Evolutionary conservation across 139 green algal genomes (phyloP).

Genomic region (Chlamydomonas eustigma): DNA sequence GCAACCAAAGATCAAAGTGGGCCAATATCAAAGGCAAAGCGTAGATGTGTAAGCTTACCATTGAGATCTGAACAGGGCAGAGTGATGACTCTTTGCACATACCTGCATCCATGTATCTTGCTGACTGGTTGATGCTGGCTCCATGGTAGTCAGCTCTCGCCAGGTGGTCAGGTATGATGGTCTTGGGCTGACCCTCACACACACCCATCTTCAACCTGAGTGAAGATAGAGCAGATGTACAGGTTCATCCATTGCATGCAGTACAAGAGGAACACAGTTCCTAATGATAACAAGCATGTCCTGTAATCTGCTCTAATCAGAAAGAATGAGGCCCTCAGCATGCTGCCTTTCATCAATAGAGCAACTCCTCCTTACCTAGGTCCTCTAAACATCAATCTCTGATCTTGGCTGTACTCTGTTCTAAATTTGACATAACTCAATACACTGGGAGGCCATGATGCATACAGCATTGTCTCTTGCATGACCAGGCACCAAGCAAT

Average conservation of each 20-base stretch:
- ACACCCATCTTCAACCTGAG: slow-evolving; percentile 44
- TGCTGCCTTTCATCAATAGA: no score
- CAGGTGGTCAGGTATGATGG: slow-evolving; percentile 35
- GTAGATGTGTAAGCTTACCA: no score
- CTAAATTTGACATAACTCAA: not conserved
- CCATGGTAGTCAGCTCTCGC: slow-evolving; percentile 52
- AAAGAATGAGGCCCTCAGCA: not conserved
- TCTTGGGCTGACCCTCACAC: slow-evolving; percentile 32
- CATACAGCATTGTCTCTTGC: slow-evolving; percentile 39
- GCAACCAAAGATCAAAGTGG: no score
- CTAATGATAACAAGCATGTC: not conserved
- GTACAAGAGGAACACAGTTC: not conserved
- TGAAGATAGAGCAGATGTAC: not conserved
- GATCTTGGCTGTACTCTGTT: not conserved
- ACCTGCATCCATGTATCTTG: slow-evolving; percentile 18
- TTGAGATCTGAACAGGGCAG: no score
- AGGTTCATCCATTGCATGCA: not conserved
- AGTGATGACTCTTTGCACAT: no score
- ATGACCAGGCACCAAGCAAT: slow-evolving; percentile 40
- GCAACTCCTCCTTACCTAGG: not conserved
- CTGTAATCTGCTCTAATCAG: not conserved
- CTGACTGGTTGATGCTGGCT: slow-evolving; percentile 39
- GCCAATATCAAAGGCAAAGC: no score
- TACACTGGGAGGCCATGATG: slow-evolving; percentile 23
- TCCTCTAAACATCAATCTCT: not conserved